A percentile compares a stretch with the other conserved stretches of the same genome.
Evolutionary conservation across 2,329 filamentous ascomycete species (phyloP).

Genomic region (Pseudogymnoascus pannorum): DNA sequence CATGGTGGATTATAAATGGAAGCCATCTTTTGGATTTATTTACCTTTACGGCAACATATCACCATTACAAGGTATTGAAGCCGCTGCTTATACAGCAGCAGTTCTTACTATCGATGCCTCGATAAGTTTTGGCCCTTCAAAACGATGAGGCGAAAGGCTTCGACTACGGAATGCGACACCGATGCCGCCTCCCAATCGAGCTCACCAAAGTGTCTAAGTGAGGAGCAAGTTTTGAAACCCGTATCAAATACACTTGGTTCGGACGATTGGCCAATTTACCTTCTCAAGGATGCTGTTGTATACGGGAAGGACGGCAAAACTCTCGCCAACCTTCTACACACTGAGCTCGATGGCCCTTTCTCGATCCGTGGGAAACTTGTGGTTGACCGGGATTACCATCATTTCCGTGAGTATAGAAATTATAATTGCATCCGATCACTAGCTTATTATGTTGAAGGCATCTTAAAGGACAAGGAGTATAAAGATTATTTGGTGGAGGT

Average conservation of each 20-base stretch:
- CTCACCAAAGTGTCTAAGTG: constrained; percentile 20
- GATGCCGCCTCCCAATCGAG: constrained; percentile 34
- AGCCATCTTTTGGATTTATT: neutral
- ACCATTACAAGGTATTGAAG: neutral
- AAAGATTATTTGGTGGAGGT: constrained; percentile 44
- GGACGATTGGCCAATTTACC: constrained; percentile 54
- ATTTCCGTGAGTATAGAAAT: constrained; percentile 31
- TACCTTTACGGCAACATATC: neutral
- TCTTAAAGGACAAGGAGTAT: constrained; percentile 26
- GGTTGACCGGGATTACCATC: constrained; percentile 38
- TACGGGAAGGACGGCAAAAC: constrained; percentile 44
- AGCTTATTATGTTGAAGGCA: constrained; percentile 23
- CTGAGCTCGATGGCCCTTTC: constrained; percentile 53
- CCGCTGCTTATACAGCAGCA: neutral
- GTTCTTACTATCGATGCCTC: neutral
- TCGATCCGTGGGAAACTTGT: constrained; percentile 53
- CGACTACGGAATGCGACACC: constrained; percentile 22
- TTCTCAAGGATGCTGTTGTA: constrained; percentile 54
- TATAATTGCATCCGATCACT: neutral
- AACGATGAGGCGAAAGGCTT: neutral
- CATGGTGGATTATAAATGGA: neutral
- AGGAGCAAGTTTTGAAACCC: constrained; percentile 7
- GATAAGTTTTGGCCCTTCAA: neutral
- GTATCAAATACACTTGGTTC: constrained; percentile 29
- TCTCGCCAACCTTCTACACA: constrained; percentile 54